These are phyloP conservation scores for Lecanoromycetidae sp. DNA, from an alignment of 2,329 filamentous ascomycete genomes.

Conservation along the genomic window DNA sequence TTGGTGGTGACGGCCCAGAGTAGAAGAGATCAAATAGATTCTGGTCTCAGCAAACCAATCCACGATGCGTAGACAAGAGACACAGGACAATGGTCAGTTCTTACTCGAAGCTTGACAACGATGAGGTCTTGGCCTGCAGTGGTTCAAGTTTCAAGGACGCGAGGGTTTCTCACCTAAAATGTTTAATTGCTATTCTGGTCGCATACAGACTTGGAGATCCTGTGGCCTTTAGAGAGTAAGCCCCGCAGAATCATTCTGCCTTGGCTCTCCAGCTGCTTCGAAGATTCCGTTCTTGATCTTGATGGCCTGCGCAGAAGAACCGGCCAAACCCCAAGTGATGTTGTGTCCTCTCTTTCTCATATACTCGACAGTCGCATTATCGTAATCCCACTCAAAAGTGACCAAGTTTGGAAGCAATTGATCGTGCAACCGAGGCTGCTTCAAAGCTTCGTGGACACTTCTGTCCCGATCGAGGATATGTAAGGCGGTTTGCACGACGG, in stretches of 20 bases:
- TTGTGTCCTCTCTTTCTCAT: constrained; percentile 57
- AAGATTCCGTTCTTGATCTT: constrained; percentile 22
- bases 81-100: too few species aligned
- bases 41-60: too few species aligned
- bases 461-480: constrained; percentile 52
- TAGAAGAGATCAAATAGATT: too few species aligned
- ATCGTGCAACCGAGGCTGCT: constrained; percentile 13
- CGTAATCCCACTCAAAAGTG: constrained; percentile 34
- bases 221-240: neutral
- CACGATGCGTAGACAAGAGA: too few species aligned
- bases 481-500: constrained; percentile 62
- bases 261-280: constrained; percentile 35
- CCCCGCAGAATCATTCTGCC: constrained; percentile 11
- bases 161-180: too few species aligned
- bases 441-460: constrained; percentile 6
- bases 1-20: too few species aligned
- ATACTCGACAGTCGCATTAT: constrained; percentile 50
- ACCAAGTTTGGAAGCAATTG: constrained; percentile 15
- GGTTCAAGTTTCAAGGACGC: too few species aligned
- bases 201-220: neutral
- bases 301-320: constrained; percentile 62
- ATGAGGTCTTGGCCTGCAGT: too few species aligned
- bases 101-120: too few species aligned
- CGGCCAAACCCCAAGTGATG: constrained; percentile 51
- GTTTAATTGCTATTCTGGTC: too few species aligned